A percentile compares a stretch with the other conserved stretches of the same genome.
phyloP scores from a whole-genome alignment of 371 early-diverging fungal species.

The Rhizopus delemar region DNA sequence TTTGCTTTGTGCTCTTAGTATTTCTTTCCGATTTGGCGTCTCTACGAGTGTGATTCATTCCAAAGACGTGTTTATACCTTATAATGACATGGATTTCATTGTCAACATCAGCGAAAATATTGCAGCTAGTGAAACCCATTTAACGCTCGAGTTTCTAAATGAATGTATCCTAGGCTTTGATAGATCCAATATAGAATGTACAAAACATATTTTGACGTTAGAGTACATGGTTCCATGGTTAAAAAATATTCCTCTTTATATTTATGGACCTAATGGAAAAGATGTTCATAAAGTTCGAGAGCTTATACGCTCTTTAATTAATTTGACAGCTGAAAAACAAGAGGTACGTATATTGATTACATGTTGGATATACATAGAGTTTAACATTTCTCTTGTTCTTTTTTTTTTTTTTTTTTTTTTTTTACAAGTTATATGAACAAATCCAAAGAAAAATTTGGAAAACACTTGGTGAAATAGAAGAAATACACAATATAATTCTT shows the following conservation, averaged over 20 bases:
- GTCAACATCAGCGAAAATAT: conserved; percentile 73
- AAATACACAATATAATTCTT: conserved; percentile 71
- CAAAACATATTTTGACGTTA: conserved; percentile 71
- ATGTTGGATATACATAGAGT: too few species aligned
- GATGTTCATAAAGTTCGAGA: conserved; percentile 60
- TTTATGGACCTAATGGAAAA: conserved; percentile 18
- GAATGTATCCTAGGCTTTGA: conserved; percentile 82
- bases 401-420: too few species aligned
- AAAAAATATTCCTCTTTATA: conserved; percentile 66
- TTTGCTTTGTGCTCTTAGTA: conserved; percentile 73
- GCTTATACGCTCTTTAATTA: conserved; percentile 71
- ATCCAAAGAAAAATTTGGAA: conserved; percentile 85
- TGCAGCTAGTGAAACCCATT: conserved; percentile 69
- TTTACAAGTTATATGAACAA: conserved; percentile 60
- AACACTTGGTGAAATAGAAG: conserved; percentile 70
- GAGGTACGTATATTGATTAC: conserved; percentile 34
- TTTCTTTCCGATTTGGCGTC: conserved; percentile 76
- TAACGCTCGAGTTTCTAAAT: conserved; percentile 84
- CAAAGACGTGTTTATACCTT: conserved; percentile 84
- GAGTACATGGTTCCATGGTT: conserved; percentile 91
- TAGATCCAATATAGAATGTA: conserved; percentile 57
- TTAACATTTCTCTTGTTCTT: too few species aligned
- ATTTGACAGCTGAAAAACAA: conserved; percentile 73
- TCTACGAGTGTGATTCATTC: conserved; percentile 74
- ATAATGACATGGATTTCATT: conserved; percentile 78